Percentiles rank a stretch among this genome's conserved stretches.
These are phyloP conservation scores for Aspergillus costaricaensis DNA, from an alignment of 2,329 filamentous ascomycete genomes.

Conservation along the genomic window DNA sequence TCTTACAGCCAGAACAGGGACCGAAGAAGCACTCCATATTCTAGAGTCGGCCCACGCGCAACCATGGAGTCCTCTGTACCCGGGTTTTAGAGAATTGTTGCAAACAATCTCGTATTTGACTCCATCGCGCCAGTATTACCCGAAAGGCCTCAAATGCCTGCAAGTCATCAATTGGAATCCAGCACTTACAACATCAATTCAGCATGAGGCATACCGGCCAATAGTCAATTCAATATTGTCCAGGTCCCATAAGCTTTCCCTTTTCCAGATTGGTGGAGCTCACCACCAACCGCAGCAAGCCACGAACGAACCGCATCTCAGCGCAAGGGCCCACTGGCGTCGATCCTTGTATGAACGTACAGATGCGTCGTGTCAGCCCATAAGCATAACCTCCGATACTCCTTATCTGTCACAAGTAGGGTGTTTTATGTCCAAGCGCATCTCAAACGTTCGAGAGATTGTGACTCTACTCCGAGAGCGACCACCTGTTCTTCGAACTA, in stretches of 20 bases:
- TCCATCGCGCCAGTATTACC: slow-evolving; percentile 49
- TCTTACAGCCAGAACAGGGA: slow-evolving; percentile 61
- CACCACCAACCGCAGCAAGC: background rate
- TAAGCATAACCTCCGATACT: background rate
- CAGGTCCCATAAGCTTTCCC: slow-evolving; percentile 12
- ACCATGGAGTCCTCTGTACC: slow-evolving; percentile 48
- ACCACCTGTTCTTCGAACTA: slow-evolving; percentile 26
- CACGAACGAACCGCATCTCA: slow-evolving; percentile 2
- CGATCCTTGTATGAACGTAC: slow-evolving; percentile 44
- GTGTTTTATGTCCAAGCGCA: too few relatives aligned
- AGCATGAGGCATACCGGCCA: slow-evolving; percentile 39
- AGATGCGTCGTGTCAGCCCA: background rate
- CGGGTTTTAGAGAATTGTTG: slow-evolving; percentile 15
- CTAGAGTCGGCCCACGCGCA: slow-evolving; percentile 55
- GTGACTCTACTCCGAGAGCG: slow-evolving; percentile 26
- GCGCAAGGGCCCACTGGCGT: slow-evolving; percentile 28
- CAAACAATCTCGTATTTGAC: slow-evolving; percentile 37
- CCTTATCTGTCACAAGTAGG: too few relatives aligned
- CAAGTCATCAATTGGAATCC: slow-evolving; percentile 49
- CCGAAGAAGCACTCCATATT: slow-evolving; percentile 59
- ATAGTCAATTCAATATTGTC: slow-evolving; percentile 15
- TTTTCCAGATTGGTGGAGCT: background rate
- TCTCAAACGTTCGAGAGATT: slow-evolving; percentile 29
- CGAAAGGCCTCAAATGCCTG: slow-evolving; percentile 42
- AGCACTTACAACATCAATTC: slow-evolving; percentile 30